Conservation (phyloP, 371 early-diverging fungal genomes). For the Batrachochytrium dendrobatidis region DNA sequence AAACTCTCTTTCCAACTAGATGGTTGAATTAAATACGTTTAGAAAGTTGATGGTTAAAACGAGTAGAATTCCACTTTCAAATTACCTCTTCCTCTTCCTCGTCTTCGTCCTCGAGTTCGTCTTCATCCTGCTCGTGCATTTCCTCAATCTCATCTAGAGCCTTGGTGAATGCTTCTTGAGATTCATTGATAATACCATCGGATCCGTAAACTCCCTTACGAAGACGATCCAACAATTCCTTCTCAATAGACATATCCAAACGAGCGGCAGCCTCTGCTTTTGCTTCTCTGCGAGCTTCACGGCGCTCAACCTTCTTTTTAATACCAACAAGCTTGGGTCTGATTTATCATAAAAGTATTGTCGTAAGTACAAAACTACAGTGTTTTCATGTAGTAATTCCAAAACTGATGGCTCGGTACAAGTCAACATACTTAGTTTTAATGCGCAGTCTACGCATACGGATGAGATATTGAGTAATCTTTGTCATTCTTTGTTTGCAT, state of each 20-base stretch:
- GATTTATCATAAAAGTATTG: neutral
- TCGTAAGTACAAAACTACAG: neutral
- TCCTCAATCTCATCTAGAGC: constrained; percentile 71
- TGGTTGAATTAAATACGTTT: neutral
- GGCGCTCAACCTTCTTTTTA: constrained; percentile 89
- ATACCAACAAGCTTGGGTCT: constrained; percentile 76
- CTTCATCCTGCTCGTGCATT: constrained; percentile 24
- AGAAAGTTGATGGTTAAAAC: neutral
- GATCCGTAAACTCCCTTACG: constrained; percentile 74
- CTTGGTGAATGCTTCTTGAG: constrained; percentile 58
- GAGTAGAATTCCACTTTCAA: constrained; percentile 13
- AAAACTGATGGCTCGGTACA: neutral
- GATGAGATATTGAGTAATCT: constrained; percentile 94
- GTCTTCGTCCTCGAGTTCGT: constrained; percentile 22
- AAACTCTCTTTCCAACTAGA: constrained; percentile 28
- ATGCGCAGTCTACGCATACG: constrained; percentile 87
- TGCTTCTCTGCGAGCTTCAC: constrained; percentile 84
- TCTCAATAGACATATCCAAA: constrained; percentile 93
- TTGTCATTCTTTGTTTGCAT: constrained; percentile 97
- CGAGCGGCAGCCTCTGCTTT: constrained; percentile 93
- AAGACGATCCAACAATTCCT: constrained; percentile 93
- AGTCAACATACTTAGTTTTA: constrained; percentile 52
- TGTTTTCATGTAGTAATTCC: constrained; percentile 2
- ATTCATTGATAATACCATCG: constrained; percentile 88
- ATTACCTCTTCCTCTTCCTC: constrained; percentile 33